These are phyloP conservation scores for Bipolaris bicolor DNA, from an alignment of 2,329 filamentous ascomycete species.

Conservation along the genomic window DNA sequence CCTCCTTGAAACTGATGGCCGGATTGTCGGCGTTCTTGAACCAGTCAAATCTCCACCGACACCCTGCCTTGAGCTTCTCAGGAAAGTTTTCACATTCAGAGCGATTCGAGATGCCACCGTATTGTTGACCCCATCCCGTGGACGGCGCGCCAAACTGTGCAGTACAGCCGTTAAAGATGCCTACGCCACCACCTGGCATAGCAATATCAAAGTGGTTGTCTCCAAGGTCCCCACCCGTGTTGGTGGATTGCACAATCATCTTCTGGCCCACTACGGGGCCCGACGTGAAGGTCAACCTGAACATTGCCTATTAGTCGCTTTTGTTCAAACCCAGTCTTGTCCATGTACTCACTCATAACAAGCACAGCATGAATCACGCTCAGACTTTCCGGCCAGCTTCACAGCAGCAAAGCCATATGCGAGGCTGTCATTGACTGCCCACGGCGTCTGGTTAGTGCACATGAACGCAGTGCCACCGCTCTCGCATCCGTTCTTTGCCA, in stretches of 20 bases:
- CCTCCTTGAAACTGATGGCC: conserved; percentile 40
- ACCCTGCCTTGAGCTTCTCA: conserved; percentile 44
- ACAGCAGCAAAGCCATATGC: conserved; percentile 71
- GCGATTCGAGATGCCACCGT: conserved; percentile 42
- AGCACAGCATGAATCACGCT: conserved; percentile 68
- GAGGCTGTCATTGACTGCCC: conserved; percentile 63
- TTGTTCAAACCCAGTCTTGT: neutral
- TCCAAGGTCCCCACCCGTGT: conserved; percentile 58
- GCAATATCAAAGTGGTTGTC: conserved; percentile 48
- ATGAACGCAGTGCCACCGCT: conserved; percentile 62
- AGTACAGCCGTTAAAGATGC: conserved; percentile 45
- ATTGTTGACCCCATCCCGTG: conserved; percentile 44
- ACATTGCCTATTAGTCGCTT: conserved; percentile 7
- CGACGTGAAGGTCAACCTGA: conserved; percentile 62
- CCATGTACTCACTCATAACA: conserved; percentile 60
- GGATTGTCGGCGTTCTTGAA: conserved; percentile 45
- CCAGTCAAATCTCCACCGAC: conserved; percentile 49
- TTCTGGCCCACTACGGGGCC: conserved; percentile 63
- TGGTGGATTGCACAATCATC: conserved; percentile 69
- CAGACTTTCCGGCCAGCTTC: conserved; percentile 59
- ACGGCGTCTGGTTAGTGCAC: conserved; percentile 67
- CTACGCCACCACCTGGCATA: conserved; percentile 48
- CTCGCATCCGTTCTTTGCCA: conserved; percentile 59
- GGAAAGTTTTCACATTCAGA: conserved; percentile 45
- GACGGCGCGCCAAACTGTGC: conserved; percentile 43